Evolutionary conservation across 192 early-diverging fungal species (phyloP), one percentile per base, ranked within the genome.

Genomic region (Entomortierella beljakovae): DNA sequence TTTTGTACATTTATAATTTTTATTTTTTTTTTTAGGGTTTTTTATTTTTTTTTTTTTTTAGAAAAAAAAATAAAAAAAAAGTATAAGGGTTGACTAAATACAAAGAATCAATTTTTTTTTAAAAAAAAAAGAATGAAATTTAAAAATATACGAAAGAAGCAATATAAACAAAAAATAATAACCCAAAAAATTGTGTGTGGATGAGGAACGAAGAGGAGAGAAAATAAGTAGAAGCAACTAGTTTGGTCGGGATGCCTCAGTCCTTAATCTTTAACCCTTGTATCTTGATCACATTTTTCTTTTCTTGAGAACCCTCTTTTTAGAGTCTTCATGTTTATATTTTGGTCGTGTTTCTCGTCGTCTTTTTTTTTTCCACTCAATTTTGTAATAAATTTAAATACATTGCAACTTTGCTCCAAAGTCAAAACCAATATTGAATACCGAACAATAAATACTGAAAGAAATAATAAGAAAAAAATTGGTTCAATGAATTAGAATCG

Each of bases 161-260:
- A 29, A 61, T 28, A 59, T 42, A 59, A 29, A 23, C 32, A 46
- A 20, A 61, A 56, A 32, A 70, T 26, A 34, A 53, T 53, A 53
- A 23, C 53, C 35, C 13, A 50, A 13, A 48, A 11, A 20, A 59
- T 23, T 16, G 35, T 11, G 25, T 31, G 15, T 15, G 32, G 32
- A 28, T n/a, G 32, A 15, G 16, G 2, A 43, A 34, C 51, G 9
- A 34, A 56, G 49, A 64, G 51, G 31, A 32, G 54, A 9, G 13
- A 60, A 31, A 71, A 33, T 15, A 33, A 64, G 26, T 25, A 59
- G 43, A 59, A 54, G 58, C 62, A 73, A 73, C 70, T 64, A 73
- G 70, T 70, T 73, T 73, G 70, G 70, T 73, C 70, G 70, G 70
- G 70, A 73, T 73, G 70, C 70, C 57, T 59, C 61, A 56, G 6